Evolutionary conservation across 129 eudicot genomes (phyloP).

Genomic region (Sambucus nigra): DNA sequence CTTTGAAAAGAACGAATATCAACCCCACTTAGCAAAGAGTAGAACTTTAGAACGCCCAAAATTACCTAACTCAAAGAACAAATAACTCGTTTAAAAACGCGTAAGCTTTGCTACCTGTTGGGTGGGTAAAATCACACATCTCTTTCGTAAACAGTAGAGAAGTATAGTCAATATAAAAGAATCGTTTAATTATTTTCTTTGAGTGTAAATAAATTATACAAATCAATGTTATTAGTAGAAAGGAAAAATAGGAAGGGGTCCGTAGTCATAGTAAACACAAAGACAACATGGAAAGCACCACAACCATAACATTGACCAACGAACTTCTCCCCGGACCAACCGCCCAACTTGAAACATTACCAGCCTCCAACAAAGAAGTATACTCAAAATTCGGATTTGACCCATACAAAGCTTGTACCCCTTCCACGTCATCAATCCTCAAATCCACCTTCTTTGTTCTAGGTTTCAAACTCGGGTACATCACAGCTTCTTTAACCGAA

Average conservation of each 20-base stretch:
- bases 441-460: constrained; percentile 67
- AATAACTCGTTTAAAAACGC: no score
- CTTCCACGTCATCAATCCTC: constrained; percentile 59
- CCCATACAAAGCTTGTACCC: constrained; percentile 76
- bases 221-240: background rate
- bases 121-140: no score
- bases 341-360: constrained; percentile 31
- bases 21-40: no score
- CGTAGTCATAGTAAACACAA: constrained; percentile 3
- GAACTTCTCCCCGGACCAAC: background rate
- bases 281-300: constrained; percentile 13
- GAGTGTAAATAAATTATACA: background rate
- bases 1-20: no score
- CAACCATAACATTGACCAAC: background rate
- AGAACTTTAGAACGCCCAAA: no score
- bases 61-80: no score
- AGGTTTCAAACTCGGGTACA: constrained; percentile 88
- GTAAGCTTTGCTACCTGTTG: no score
- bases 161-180: background rate
- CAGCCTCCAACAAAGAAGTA: constrained; percentile 46
- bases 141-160: no score
- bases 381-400: constrained; percentile 71
- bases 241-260: constrained; percentile 5
- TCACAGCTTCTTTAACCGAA: constrained; percentile 56
- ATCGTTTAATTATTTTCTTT: background rate